Evolutionary conservation across 208 protist species (phyloP), one percentile per base, ranked within the genome.

Genomic region (Histomonas meleagridis): DNA sequence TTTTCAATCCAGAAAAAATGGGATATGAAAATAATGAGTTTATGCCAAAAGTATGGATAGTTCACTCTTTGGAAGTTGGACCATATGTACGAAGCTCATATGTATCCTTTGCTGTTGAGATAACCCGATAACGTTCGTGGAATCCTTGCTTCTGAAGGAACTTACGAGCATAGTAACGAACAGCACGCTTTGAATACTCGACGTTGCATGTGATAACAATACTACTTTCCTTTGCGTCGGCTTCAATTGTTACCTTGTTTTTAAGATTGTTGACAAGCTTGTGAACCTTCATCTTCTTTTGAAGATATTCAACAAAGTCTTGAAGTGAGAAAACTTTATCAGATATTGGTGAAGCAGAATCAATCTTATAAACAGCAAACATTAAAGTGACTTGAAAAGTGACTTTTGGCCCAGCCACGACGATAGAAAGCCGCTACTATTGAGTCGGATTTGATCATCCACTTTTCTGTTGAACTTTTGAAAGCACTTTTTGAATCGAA

Each of bases 121-220:
- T 49, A 43, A 79, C 70, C n/a, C 40, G 32, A 40, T 49, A 79
- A 35, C 70, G 70, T 23, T 10, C 7, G 40, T 35, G 70, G 70
- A 79, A 28, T 23, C 40, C 70, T 35, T 79, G n/a, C 70, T 79
- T 79, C n/a, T 23, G n/a, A 40, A 79, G 70, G 70, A 79, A 79
- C 40, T 79, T 79, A 51, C 70, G 70, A 51, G 70, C 32, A 35
- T 79, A 79, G 70, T 79, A 79, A 43, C 70, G 70, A 35, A 23
- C n/a, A 7, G 70, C 70, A 79, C 70, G 70, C 70, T 79, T 79
- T 23, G 70, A 79, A 35, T 79, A 79, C 40, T 79, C 49, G 40
- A 79, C 70, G 18, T 32, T 46, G n/a, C 40, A 23, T 5, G n/a
- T 79, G 40, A 79, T 40, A n/a, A 49, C 40, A 43, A 79, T 79